Evolutionary conservation across 148 eudicot genomes (phyloP).

Genomic region (Silene conica): DNA sequence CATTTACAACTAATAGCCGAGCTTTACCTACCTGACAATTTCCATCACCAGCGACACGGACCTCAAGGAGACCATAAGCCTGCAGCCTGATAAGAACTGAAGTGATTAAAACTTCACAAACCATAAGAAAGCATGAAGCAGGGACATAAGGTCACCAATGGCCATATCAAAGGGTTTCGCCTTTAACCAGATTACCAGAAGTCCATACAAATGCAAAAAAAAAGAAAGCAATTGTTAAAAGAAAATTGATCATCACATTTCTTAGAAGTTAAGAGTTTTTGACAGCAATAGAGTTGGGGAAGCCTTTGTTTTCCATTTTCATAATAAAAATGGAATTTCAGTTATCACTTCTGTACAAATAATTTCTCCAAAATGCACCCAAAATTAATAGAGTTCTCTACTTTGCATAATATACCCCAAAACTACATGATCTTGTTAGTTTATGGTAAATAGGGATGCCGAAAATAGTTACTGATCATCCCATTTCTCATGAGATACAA

Average conservation of each 20-base stretch:
- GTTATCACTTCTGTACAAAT: neutral
- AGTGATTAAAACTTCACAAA: neutral
- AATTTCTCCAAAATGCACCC: neutral
- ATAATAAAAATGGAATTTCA: neutral
- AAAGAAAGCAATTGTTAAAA: neutral
- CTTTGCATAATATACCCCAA: neutral
- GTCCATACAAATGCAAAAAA: neutral
- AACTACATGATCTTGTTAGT: no score
- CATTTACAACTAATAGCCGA: neutral
- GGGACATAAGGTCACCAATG: neutral
- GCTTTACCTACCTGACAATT: slow-evolving; percentile 79
- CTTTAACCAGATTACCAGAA: neutral
- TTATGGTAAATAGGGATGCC: neutral
- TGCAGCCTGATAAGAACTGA: slow-evolving; percentile 47
- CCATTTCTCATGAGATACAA: neutral
- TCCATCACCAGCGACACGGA: slow-evolving; percentile 88
- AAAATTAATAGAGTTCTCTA: neutral
- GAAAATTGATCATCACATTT: slow-evolving; percentile 1
- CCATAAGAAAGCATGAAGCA: neutral
- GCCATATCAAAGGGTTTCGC: neutral
- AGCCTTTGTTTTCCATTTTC: neutral
- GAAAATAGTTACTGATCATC: neutral
- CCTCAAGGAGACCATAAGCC: slow-evolving; percentile 70
- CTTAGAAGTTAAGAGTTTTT: neutral
- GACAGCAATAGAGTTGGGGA: neutral